A percentile compares a stretch with the other conserved stretches of the same genome.
Evolutionary conservation across 768 basidiomycete species (phyloP).

Genomic region (Suillus placidus): DNA sequence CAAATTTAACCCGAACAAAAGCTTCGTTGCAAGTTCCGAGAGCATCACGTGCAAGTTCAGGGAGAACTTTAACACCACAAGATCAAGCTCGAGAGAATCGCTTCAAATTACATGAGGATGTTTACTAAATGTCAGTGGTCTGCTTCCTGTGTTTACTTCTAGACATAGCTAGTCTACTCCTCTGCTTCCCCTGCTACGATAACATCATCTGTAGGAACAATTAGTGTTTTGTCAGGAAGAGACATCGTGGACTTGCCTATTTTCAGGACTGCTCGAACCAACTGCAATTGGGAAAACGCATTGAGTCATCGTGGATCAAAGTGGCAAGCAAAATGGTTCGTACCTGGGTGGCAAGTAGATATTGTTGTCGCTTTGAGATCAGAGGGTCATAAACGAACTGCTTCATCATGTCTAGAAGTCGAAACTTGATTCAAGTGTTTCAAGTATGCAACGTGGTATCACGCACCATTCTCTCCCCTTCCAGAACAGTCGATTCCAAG

Average conservation of each 20-base stretch:
- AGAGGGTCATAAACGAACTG: constrained; percentile 97
- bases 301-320: constrained; percentile 1
- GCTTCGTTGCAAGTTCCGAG: neutral
- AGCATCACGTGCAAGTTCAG: neutral
- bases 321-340: constrained; percentile 15
- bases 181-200: constrained; percentile 73
- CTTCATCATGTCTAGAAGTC: constrained; percentile 85
- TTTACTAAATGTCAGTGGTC: constrained; percentile 21
- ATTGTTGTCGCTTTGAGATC: constrained; percentile 97
- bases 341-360: constrained; percentile 94
- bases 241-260: constrained; percentile 57
- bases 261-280: constrained; percentile 86
- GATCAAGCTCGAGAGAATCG: neutral
- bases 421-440: constrained; percentile 5
- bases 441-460: neutral
- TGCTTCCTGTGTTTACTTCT: constrained; percentile 15
- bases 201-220: constrained; percentile 64
- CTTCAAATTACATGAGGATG: constrained; percentile 27
- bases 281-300: constrained; percentile 39
- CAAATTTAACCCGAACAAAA: neutral
- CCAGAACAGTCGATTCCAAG: constrained; percentile 94
- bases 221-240: constrained; percentile 9
- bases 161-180: constrained; percentile 46
- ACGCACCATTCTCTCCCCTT: constrained; percentile 81
- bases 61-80: neutral